phyloP scores from a whole-genome alignment of 768 basidiomycete genomes.

The Erythrobasidium yunnanense region DNA sequence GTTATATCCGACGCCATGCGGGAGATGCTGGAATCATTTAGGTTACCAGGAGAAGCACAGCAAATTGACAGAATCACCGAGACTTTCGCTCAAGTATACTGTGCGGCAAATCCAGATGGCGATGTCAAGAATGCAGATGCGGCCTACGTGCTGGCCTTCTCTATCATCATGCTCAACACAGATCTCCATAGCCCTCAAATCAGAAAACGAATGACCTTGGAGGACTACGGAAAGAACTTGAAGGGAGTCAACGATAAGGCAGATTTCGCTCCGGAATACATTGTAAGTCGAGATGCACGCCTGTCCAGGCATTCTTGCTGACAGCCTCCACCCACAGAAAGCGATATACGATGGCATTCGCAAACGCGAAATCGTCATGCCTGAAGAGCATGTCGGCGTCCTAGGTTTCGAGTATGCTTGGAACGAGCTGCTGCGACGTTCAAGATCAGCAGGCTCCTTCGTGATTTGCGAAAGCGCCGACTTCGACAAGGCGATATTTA shows the following conservation, averaged over 20 bases:
- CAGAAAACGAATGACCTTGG: slow-evolving; percentile 90
- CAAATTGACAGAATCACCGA: slow-evolving; percentile 90
- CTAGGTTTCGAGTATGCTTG: slow-evolving; percentile 97
- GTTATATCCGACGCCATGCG: slow-evolving; percentile 90
- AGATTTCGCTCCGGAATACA: slow-evolving; percentile 73
- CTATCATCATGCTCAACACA: slow-evolving; percentile 96
- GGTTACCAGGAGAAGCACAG: slow-evolving; percentile 87
- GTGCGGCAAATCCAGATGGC: slow-evolving; percentile 67
- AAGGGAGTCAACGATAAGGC: slow-evolving; percentile 78
- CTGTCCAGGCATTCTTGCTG: not conserved
- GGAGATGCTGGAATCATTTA: slow-evolving; percentile 81
- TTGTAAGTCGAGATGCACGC: slow-evolving; percentile 49
- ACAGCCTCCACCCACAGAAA: slow-evolving; percentile 48
- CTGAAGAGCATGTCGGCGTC: slow-evolving; percentile 91
- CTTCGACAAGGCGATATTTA: slow-evolving; percentile 91
- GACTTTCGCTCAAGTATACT: slow-evolving; percentile 82
- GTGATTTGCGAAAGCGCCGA: slow-evolving; percentile 65
- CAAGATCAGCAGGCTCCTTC: slow-evolving; percentile 56
- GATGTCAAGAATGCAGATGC: slow-evolving; percentile 87
- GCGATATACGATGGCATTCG: slow-evolving; percentile 87
- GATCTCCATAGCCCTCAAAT: slow-evolving; percentile 86
- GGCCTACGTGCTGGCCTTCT: slow-evolving; percentile 84
- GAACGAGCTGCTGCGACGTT: slow-evolving; percentile 81
- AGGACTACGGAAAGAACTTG: slow-evolving; percentile 84
- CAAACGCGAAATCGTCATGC: slow-evolving; percentile 89